phyloP scores from a whole-genome alignment of 139 green algal species.

The Tetradesmus lagerheimii region DNA sequence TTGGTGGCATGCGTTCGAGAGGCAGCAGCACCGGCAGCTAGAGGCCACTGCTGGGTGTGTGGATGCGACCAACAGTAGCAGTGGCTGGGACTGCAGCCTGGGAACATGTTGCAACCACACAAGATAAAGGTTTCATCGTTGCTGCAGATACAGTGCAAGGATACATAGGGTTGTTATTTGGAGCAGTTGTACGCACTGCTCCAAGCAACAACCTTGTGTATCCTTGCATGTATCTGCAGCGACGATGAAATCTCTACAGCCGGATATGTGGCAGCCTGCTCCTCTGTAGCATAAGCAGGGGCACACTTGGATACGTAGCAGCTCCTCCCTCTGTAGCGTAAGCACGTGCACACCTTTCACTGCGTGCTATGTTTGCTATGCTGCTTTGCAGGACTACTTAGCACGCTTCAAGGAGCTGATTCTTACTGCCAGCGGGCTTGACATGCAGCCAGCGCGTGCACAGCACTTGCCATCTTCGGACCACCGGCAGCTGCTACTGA shows the following conservation, averaged over 20 bases:
- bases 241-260: too few relatives aligned
- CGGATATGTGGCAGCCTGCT: too few relatives aligned
- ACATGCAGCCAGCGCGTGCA: conserved; percentile 35
- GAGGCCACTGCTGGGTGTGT: background rate
- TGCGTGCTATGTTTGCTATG: background rate
- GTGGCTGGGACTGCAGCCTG: background rate
- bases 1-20: background rate
- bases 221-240: too few relatives aligned
- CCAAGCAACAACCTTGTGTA: too few relatives aligned
- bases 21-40: background rate
- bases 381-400: conserved; percentile 41
- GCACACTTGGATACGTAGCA: too few relatives aligned
- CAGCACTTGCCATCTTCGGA: background rate
- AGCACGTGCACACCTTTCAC: background rate
- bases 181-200: too few relatives aligned
- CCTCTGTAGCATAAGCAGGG: too few relatives aligned
- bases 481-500: conserved; percentile 29
- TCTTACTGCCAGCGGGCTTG: conserved; percentile 40
- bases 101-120: too few relatives aligned
- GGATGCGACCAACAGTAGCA: background rate
- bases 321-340: background rate
- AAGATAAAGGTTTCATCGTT: too few relatives aligned
- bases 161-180: too few relatives aligned
- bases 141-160: too few relatives aligned
- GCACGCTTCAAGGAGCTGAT: conserved; percentile 44